Conservation (phyloP, 768 basidiomycete species). For the Russula dissimulans region DNA sequence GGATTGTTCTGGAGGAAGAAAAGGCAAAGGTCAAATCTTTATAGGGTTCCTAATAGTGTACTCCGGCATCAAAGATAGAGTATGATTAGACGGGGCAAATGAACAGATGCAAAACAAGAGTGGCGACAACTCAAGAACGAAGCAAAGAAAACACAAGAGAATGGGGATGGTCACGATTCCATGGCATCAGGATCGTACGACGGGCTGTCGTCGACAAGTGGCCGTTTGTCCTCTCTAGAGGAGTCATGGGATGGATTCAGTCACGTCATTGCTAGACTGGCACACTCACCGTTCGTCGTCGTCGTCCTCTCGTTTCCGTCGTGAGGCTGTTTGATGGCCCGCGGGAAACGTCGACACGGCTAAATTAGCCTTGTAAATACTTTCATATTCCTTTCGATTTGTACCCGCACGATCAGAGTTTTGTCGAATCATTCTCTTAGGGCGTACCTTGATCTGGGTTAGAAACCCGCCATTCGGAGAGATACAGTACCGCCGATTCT, state of each 20-base stretch:
- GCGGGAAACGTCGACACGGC: constrained; percentile 55
- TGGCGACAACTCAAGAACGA: not conserved
- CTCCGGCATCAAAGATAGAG: constrained; percentile 1
- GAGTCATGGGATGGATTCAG: not conserved
- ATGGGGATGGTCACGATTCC: constrained; percentile 28
- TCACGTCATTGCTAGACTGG: not conserved
- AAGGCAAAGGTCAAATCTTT: constrained; percentile 74
- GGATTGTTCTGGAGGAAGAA: constrained; percentile 73
- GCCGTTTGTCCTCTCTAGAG: constrained; percentile 36
- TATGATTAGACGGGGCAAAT: constrained; percentile 8
- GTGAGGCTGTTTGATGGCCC: constrained; percentile 36
- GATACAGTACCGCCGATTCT: constrained; percentile 88
- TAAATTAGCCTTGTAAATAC: constrained; percentile 74
- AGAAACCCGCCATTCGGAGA: constrained; percentile 88
- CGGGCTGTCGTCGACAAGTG: constrained; percentile 24
- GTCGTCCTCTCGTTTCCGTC: constrained; percentile 60
- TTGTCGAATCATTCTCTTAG: not conserved
- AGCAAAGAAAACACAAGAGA: not conserved
- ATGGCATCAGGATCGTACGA: constrained; percentile 21
- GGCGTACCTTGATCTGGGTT: constrained; percentile 76
- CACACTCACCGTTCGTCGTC: constrained; percentile 41
- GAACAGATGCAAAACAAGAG: not conserved
- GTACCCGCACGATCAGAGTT: not conserved
- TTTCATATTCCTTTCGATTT: constrained; percentile 71
- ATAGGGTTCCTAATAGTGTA: constrained; percentile 28